Percentiles rank a stretch among this genome's conserved stretches.
phyloP scores from a whole-genome alignment of 768 basidiomycete genomes.

The Trametes cingulata region DNA sequence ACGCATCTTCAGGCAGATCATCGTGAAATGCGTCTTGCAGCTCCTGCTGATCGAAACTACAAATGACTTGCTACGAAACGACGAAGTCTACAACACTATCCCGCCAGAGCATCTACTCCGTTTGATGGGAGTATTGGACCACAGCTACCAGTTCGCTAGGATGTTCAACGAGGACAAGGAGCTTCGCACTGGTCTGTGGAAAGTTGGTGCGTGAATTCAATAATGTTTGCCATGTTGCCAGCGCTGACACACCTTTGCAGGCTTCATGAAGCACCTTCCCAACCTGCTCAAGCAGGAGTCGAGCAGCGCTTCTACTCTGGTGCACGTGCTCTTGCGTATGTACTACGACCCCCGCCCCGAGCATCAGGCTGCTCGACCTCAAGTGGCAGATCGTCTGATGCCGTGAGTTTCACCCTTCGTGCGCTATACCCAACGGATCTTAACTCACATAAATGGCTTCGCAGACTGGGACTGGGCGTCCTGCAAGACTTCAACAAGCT shows the following conservation, averaged over 20 bases:
- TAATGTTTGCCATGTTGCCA: not conserved
- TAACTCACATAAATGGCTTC: conserved; percentile 9
- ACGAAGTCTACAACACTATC: conserved; percentile 89
- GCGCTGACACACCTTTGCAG: conserved; percentile 39
- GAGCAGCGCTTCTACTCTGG: conserved; percentile 91
- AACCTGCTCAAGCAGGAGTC: conserved; percentile 98
- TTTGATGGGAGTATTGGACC: conserved; percentile 93
- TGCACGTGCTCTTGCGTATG: conserved; percentile 91
- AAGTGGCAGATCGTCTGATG: conserved; percentile 71
- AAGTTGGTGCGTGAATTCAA: conserved; percentile 79
- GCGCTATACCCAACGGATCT: not conserved
- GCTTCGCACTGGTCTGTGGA: conserved; percentile 94
- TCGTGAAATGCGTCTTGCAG: conserved; percentile 98
- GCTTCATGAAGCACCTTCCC: conserved; percentile 99
- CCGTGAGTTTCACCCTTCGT: conserved; percentile 50
- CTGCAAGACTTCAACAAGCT: conserved; percentile 90
- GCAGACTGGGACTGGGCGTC: conserved; percentile 83
- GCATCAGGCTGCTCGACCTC: conserved; percentile 80
- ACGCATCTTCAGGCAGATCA: conserved; percentile 95
- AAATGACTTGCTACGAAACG: conserved; percentile 90
- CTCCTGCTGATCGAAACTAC: conserved; percentile 96
- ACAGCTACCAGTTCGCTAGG: conserved; percentile 96
- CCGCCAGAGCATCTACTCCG: conserved; percentile 92
- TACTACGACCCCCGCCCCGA: conserved; percentile 89
- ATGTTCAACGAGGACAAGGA: conserved; percentile 99